These are phyloP conservation scores for Brassica napus DNA, from an alignment of 345 rosid genomes.

Conservation along the genomic window DNA sequence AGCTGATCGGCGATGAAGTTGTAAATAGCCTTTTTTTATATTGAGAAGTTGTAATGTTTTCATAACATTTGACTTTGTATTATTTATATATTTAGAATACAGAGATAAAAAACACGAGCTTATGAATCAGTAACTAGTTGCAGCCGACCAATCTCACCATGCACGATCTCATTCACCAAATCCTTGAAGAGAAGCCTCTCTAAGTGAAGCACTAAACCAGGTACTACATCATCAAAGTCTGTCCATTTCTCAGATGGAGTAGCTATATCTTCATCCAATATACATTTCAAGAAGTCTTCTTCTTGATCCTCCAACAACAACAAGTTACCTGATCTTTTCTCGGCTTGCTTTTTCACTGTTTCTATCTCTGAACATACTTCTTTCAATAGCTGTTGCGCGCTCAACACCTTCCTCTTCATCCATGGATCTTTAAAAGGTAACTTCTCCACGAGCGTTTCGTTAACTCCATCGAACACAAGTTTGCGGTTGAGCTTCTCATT, in stretches of 20 bases:
- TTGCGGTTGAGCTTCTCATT: slow-evolving; percentile 63
- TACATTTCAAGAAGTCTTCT: slow-evolving; percentile 56
- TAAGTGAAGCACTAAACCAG: slow-evolving; percentile 60
- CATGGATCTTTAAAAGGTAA: slow-evolving; percentile 52
- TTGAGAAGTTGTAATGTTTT: background rate
- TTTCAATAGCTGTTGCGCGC: slow-evolving; percentile 76
- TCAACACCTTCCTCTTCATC: slow-evolving; percentile 57
- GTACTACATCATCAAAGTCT: slow-evolving; percentile 46
- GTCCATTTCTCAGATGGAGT: slow-evolving; percentile 58
- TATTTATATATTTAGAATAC: background rate
- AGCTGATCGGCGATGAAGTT: slow-evolving; percentile 9
- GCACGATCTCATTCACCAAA: slow-evolving; percentile 71
- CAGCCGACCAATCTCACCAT: slow-evolving; percentile 49
- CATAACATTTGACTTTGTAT: background rate
- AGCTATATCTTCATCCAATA: slow-evolving; percentile 63
- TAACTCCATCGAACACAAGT: slow-evolving; percentile 81
- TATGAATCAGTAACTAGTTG: slow-evolving; percentile 8
- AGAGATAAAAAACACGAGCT: background rate
- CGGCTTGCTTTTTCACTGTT: slow-evolving; percentile 44
- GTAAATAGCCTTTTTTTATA: background rate
- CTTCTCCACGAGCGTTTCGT: slow-evolving; percentile 68
- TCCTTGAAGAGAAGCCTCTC: slow-evolving; percentile 87
- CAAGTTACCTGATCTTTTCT: slow-evolving; percentile 44
- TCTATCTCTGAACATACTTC: slow-evolving; percentile 76
- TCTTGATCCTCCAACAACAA: slow-evolving; percentile 46